Base-by-base conservation (phyloP, 2,329 filamentous ascomycete species). In the Chrysosporium queenslandicum region DNA sequence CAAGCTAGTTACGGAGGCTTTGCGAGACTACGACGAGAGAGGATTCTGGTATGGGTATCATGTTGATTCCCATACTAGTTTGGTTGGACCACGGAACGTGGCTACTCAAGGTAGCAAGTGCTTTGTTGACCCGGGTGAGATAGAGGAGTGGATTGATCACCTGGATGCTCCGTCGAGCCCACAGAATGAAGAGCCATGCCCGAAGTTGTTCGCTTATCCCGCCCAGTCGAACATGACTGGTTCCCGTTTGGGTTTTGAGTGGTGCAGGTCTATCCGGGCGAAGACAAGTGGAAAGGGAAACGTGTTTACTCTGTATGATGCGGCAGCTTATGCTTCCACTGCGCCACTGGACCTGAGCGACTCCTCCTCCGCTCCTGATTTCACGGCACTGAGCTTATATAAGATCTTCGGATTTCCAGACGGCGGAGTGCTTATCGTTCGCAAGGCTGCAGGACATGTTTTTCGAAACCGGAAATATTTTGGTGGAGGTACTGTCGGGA, bases 371-470 rank as follows among this genome's bases (percentile, higher is more conserved):
- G 81, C 85, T 0, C 86, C 91, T 1, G 91, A 97, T 65, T 97
- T 97, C 59, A 84, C 81, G 0, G 85, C 87, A 0, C 63, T 97
- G 39, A 96, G 90, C 66, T 82, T 97, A 58, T 94, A 96, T 72
- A 98, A 97, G 67, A 90, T 96, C n/a, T 97, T 97, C 66, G 91
- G 92, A 1, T 96, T 96, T 58, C 91, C 91, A 0, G 87, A 97
- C 64, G 74, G 97, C 1, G 91, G 91, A 1, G 89, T 83, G 1
- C 70, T 98, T 53, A 81, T 97, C 27, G 81, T 97, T 11, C 81
- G 85, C 39, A 89, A 87, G 59, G 75, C 79, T 29, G 79, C 86
- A 11, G 80, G 79, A 5, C 66, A 76, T 36, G 64, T 84, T 2
- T 82, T 95, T 43, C 72, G 78, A 29, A 73, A 74, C 39, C 80